Conservation (phyloP, 2,329 filamentous ascomycete genomes). For the Apiospora arundinis region DNA sequence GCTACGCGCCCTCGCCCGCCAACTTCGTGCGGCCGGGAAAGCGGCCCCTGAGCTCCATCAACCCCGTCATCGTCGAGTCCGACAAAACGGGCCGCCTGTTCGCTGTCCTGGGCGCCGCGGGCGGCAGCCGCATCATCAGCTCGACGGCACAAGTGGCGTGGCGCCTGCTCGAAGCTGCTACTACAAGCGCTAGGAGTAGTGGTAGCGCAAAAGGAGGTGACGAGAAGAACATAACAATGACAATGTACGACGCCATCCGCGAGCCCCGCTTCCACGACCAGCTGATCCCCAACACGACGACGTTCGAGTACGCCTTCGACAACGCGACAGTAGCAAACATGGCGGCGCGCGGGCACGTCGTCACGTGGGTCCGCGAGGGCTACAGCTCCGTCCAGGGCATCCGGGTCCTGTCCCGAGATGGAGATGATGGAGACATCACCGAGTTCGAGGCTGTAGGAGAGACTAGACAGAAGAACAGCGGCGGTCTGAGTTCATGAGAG, state of each 20-base stretch:
- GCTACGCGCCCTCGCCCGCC: slow-evolving; percentile 77
- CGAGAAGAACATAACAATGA: not conserved
- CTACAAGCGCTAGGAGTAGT: too few species aligned
- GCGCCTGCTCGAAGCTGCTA: slow-evolving; percentile 75
- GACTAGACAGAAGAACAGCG: slow-evolving; percentile 75
- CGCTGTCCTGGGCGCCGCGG: slow-evolving; percentile 76
- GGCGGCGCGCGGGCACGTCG: slow-evolving; percentile 69
- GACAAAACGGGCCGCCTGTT: slow-evolving; percentile 68
- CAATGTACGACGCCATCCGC: slow-evolving; percentile 65
- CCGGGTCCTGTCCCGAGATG: slow-evolving; percentile 56
- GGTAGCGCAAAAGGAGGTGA: too few species aligned
- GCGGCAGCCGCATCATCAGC: slow-evolving; percentile 84
- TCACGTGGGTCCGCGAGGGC: slow-evolving; percentile 70
- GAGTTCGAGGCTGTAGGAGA: slow-evolving; percentile 81
- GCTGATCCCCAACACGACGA: slow-evolving; percentile 72
- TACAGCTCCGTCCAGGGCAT: slow-evolving; percentile 76
- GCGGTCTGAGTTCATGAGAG: slow-evolving; percentile 60
- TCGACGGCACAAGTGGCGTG: slow-evolving; percentile 76
- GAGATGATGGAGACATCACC: not conserved
- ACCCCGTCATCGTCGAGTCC: slow-evolving; percentile 75
- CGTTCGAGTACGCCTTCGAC: slow-evolving; percentile 74
- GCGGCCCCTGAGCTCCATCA: slow-evolving; percentile 82
- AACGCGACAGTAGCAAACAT: slow-evolving; percentile 69
- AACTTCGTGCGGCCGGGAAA: slow-evolving; percentile 87
- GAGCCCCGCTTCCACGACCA: slow-evolving; percentile 81